Evolutionary conservation across 805 yeast genomes (phyloP), one percentile per base, ranked within the genome.

Genomic region (Naumovozyma baii): DNA sequence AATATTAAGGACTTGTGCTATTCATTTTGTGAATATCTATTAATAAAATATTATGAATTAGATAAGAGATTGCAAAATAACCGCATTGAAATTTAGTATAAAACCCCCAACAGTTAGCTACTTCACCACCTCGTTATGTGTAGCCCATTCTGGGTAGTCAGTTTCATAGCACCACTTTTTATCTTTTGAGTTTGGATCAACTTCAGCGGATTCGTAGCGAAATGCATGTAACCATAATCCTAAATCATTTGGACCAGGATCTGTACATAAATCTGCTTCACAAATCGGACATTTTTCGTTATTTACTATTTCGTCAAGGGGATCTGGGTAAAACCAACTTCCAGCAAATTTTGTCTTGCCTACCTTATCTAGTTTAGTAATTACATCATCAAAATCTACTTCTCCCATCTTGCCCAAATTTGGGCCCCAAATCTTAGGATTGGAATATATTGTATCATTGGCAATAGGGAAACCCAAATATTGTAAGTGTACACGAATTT

Each of bases 181-280:
- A 32, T 49, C 31, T 31, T 57, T 41, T 3, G 46, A 42, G 17
- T 35, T 20, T 40, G 47, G 46, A 22, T 60, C 61, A 4, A 55
- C 44, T 20, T 59, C 57, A 2, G 65, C 67, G 0, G 84, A 78
- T 44, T 74, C 78, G 55, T 88, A 90, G 43, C 75, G 72, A 55
- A 73, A 79, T 0, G 97, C 96, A 62, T 90, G 98, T 16, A 90
- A 64, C 92, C 94, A 90, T 31, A 90, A 60, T 38, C 80, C 86
- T 44, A 92, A 63, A 51, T 90, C 97, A 48, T 80, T 81, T 2
- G 83, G 80, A 3, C 94, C 86, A 0, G 97, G 97, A 50, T 87
- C 95, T 0, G 86, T 69, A 53, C 84, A 87, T 10, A 87, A 61
- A 22, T 79, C 83, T 12, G 78, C 64, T 0, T 70, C 78, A 59